Evolutionary conservation across 2,329 filamentous ascomycete species (phyloP).

Genomic region (Balansia obtecta): DNA sequence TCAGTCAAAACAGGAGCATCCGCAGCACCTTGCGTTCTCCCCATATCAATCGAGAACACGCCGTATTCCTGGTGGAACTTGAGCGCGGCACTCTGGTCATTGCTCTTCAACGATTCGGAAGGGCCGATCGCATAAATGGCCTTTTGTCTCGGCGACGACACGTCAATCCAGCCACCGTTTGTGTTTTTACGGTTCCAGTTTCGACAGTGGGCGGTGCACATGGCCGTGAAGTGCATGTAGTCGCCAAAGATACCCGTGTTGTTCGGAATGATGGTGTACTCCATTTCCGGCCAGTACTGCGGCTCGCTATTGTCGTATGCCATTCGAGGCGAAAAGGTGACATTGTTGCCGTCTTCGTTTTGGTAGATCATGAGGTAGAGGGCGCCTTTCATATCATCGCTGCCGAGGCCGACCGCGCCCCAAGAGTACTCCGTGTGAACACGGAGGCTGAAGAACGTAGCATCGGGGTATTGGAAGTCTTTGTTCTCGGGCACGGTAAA

Average conservation of each 20-base stretch:
- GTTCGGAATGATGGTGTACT: conserved; percentile 27
- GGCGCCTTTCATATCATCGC: conserved; percentile 35
- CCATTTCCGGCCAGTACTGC: conserved; percentile 28
- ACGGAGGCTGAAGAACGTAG: conserved; percentile 40
- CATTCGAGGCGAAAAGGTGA: conserved; percentile 44
- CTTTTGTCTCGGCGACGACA: conserved; percentile 30
- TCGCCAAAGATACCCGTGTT: conserved; percentile 36
- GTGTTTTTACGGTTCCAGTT: conserved; percentile 28
- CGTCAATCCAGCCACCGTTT: conserved; percentile 32
- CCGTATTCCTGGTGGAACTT: conserved; percentile 42
- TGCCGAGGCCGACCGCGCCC: conserved; percentile 43
- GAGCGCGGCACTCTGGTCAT: conserved; percentile 31
- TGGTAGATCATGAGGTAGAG: conserved; percentile 44
- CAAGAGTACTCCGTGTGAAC: conserved; percentile 34
- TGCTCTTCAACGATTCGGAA: conserved; percentile 26
- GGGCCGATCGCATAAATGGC: conserved; percentile 47
- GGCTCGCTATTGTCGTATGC: conserved; percentile 40
- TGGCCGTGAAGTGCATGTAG: conserved; percentile 35
- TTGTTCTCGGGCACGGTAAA: conserved; percentile 34
- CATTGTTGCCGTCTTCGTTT: conserved; percentile 30
- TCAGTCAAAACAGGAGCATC: conserved; percentile 28
- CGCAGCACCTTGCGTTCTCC: conserved; percentile 32
- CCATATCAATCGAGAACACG: conserved; percentile 42
- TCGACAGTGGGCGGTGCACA: conserved; percentile 38
- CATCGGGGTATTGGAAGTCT: conserved; percentile 22